Base-by-base conservation (phyloP, 495 filamentous ascomycete species). In the Hamigera avellanea region DNA sequence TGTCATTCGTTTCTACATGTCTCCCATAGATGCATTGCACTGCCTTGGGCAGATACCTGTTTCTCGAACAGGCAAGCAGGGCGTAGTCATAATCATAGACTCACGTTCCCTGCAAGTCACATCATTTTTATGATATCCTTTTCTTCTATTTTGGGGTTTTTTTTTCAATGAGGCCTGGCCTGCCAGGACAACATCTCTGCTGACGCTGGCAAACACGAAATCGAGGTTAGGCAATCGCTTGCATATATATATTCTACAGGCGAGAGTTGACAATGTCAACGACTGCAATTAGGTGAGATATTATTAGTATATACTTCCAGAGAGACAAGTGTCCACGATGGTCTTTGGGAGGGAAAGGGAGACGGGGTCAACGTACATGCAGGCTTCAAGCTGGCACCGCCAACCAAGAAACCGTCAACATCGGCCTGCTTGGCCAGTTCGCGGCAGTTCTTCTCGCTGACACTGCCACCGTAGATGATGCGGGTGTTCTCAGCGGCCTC, bases 381-480 rank as follows among this genome's bases (percentile, higher is more conserved):
- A 50, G 91, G 91, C 78, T 98, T 98, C 70, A 98, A 75, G 66
- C 85, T 93, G 47, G 91, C 91, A 62, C 91, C 91, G 49, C 91
- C 91, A 54, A 98, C 91, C 50, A 98, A 75, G 74, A 98, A 98
- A 14, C 91, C 91, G 61, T 98, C 91, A 62, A 98, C 89, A 69
- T 98, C 93, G 41, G 71, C 57, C 75, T 95, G 75, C 67, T 81
- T 83, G 47, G 82, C 81, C 50, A 98, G 75, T 18, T 95, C 89
- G 53, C 76, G 78, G 71, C 84, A 91, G 77, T 98, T 98, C 82
- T 94, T 94, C 70, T 93, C 91, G 55, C 73, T 94, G 46, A 98
- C 91, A 51, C 82, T 89, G 45, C 91, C 91, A 42, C 91, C 91
- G 62, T 98, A 98, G 48, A 98, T 76, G 54, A 98, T 79, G 46